A percentile compares a stretch with the other conserved stretches of the same genome.
Conservation (phyloP, 768 basidiomycete genomes). For the Boletus rubropictus region DNA sequence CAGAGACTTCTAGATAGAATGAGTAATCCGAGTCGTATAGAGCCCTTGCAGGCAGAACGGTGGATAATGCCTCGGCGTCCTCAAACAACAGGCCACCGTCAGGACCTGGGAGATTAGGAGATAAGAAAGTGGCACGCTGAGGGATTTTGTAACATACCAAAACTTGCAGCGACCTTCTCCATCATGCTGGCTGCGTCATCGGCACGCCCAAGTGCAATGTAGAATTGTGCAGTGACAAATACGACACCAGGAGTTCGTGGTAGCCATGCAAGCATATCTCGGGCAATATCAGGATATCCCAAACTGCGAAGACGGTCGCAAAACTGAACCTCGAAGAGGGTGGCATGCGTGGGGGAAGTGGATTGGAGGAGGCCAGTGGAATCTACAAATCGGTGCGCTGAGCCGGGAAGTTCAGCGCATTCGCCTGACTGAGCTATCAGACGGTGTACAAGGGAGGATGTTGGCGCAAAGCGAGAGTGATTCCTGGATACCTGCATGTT, state of each 20-base stretch:
- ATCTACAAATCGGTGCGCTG: constrained; percentile 69
- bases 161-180: constrained; percentile 68
- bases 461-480: constrained; percentile 42
- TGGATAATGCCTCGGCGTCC: constrained; percentile 56
- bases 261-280: constrained; percentile 68
- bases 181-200: constrained; percentile 71
- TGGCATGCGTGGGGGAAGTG: constrained; percentile 60
- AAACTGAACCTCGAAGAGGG: constrained; percentile 63
- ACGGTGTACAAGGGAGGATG: constrained; percentile 57
- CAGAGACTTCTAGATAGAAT: constrained; percentile 73
- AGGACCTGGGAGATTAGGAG: constrained; percentile 33
- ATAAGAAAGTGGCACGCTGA: neutral
- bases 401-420: constrained; percentile 45
- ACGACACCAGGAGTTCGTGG: constrained; percentile 71
- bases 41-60: constrained; percentile 54
- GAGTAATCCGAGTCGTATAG: constrained; percentile 56
- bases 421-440: constrained; percentile 51
- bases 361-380: constrained; percentile 61
- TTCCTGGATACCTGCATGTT: constrained; percentile 66
- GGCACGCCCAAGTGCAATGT: constrained; percentile 56
- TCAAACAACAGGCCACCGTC: constrained; percentile 50
- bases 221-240: constrained; percentile 67
- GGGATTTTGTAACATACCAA: constrained; percentile 48
- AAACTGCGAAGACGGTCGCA: constrained; percentile 63
- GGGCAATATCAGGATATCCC: constrained; percentile 55